phyloP scores from a whole-genome alignment of 1,284 basidiomycete species.

The Albatrellus sp. region DNA sequence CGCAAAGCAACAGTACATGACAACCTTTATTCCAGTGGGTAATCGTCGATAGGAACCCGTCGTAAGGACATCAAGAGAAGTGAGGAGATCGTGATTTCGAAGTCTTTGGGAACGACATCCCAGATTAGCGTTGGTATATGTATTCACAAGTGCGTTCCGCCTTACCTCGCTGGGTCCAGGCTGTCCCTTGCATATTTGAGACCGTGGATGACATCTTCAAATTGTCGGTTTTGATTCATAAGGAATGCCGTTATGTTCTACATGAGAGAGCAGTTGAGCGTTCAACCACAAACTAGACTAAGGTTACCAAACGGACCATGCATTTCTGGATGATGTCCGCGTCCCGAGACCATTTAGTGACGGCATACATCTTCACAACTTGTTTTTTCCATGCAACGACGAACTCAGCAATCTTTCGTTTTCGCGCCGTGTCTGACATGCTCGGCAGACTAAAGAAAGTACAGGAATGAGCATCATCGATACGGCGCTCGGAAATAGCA shows the following conservation, averaged over 20 bases:
- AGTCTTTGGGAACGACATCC: constrained; percentile 36
- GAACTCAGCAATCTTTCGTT: constrained; percentile 76
- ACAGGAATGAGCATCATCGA: not conserved
- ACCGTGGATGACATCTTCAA: constrained; percentile 56
- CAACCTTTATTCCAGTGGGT: constrained; percentile 67
- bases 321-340: constrained; percentile 72
- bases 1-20: constrained; percentile 7
- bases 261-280: constrained; percentile 6
- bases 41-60: constrained; percentile 73
- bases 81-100: constrained; percentile 82
- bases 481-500: not conserved
- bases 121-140: not conserved
- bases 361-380: constrained; percentile 79
- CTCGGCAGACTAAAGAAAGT: constrained; percentile 54
- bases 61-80: constrained; percentile 77
- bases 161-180: constrained; percentile 58
- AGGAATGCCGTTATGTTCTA: constrained; percentile 79
- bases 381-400: constrained; percentile 83
- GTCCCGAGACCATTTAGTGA: constrained; percentile 75
- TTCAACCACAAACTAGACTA: not conserved
- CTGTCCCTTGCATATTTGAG: constrained; percentile 56
- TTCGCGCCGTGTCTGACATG: constrained; percentile 72
- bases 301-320: constrained; percentile 40
- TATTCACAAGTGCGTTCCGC: not conserved
- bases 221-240: constrained; percentile 73